phyloP scores from a whole-genome alignment of 2,329 filamentous ascomycete species.

The Scedosporium boydii region DNA sequence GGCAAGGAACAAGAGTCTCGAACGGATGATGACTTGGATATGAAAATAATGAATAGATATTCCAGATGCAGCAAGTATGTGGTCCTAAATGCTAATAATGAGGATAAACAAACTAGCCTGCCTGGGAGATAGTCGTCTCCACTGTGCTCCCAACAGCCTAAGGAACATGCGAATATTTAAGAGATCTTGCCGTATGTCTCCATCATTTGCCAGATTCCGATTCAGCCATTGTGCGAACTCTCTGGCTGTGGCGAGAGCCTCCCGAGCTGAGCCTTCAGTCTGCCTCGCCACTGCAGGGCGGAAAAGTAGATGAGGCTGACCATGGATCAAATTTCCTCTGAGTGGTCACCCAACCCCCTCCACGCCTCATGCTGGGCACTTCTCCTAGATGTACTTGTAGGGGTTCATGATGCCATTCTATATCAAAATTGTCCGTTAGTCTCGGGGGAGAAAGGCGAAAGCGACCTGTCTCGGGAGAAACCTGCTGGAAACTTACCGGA shows the following conservation, averaged over 20 bases:
- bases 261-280: background rate
- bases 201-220: background rate
- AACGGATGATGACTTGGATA: too few relatives aligned
- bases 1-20: too few relatives aligned
- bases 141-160: background rate
- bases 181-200: background rate
- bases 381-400: constrained; percentile 76
- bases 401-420: constrained; percentile 98
- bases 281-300: background rate
- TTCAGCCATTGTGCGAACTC: background rate
- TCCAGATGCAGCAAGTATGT: background rate
- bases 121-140: background rate
- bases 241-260: background rate
- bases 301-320: background rate
- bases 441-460: background rate
- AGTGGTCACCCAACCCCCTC: background rate
- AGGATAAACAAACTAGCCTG: background rate
- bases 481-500: constrained; percentile 57
- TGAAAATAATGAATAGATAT: background rate
- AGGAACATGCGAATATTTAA: background rate
- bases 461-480: constrained; percentile 2
- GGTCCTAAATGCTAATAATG: background rate
- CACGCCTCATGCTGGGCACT: background rate
- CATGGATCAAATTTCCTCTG: background rate
- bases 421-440: background rate